A percentile compares a stretch with the other conserved stretches of the same genome.
These are phyloP conservation scores for Colletotrichum noveboracense DNA, from an alignment of 2,329 filamentous ascomycete genomes.

Conservation along the genomic window DNA sequence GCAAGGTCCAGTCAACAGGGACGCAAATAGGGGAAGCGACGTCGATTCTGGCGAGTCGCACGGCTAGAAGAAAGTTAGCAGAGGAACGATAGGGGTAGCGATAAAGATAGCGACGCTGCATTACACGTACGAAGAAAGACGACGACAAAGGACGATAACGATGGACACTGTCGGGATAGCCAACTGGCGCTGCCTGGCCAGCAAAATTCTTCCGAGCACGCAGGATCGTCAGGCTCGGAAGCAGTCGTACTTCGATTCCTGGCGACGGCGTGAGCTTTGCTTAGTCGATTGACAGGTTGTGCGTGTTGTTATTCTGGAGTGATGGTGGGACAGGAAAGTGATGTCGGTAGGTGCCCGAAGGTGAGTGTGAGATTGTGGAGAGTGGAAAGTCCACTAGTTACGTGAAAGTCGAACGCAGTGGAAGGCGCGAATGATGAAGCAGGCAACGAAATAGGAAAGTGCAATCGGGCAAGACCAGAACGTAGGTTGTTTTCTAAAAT, in stretches of 20 bases:
- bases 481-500: accelerated
- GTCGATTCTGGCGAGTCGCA: background rate
- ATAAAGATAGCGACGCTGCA: too few species aligned
- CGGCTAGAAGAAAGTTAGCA: background rate
- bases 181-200: background rate
- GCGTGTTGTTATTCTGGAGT: accelerated
- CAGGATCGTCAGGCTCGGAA: background rate
- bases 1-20: background rate
- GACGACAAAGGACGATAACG: background rate
- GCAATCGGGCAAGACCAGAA: background rate
- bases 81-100: accelerated
- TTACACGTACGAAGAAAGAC: too few species aligned
- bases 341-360: background rate
- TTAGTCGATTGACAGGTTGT: accelerated
- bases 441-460: background rate
- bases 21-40: background rate
- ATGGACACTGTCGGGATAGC: background rate
- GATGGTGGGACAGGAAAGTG: background rate
- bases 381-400: background rate
- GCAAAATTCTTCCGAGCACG: background rate
- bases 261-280: accelerated
- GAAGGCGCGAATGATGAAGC: background rate
- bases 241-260: background rate
- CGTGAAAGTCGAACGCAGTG: background rate
- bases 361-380: background rate